Percentiles rank a stretch among this genome's conserved stretches.
These are phyloP conservation scores for Pseudocercospora vitis DNA, from an alignment of 2,329 filamentous ascomycete genomes.

Conservation along the genomic window DNA sequence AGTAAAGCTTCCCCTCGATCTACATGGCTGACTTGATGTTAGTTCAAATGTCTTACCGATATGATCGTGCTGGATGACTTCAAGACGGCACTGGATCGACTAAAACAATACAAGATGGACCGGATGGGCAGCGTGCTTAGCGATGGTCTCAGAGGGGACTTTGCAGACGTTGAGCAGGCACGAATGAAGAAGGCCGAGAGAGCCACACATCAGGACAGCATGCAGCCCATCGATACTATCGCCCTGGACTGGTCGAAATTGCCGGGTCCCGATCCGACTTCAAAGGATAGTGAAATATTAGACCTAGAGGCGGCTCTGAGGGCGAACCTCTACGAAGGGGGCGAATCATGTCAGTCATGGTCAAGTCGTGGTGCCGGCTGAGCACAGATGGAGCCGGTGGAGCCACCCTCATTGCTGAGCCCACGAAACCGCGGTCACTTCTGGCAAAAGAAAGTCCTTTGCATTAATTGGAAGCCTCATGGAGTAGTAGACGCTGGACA, in stretches of 20 bases:
- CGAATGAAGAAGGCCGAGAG: slow-evolving; percentile 23
- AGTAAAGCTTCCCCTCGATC: no score
- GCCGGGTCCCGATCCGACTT: not conserved
- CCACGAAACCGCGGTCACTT: no score
- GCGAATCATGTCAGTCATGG: slow-evolving; percentile 11
- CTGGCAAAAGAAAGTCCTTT: not conserved
- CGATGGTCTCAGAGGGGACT: slow-evolving; percentile 31
- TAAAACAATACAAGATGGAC: slow-evolving; percentile 48
- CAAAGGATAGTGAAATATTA: slow-evolving; percentile 22
- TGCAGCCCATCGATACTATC: not conserved
- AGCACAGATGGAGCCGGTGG: not conserved
- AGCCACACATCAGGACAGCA: slow-evolving; percentile 12
- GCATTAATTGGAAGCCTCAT: not conserved
- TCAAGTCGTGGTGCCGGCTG: slow-evolving; percentile 6
- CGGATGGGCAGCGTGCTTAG: slow-evolving; percentile 32
- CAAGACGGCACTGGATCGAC: slow-evolving; percentile 57
- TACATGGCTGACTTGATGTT: not conserved
- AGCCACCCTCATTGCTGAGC: no score
- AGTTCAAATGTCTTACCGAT: slow-evolving; percentile 66
- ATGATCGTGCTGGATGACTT: slow-evolving; percentile 68
- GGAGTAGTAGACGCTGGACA: not conserved
- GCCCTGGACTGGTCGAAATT: slow-evolving; percentile 23
- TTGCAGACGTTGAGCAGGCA: slow-evolving; percentile 30
- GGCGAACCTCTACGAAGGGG: slow-evolving; percentile 13
- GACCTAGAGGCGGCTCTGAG: slow-evolving; percentile 32